Evolutionary conservation across 345 rosid genomes (phyloP), one percentile per base, ranked within the genome.

Genomic region (Eucalyptus cloeziana): DNA sequence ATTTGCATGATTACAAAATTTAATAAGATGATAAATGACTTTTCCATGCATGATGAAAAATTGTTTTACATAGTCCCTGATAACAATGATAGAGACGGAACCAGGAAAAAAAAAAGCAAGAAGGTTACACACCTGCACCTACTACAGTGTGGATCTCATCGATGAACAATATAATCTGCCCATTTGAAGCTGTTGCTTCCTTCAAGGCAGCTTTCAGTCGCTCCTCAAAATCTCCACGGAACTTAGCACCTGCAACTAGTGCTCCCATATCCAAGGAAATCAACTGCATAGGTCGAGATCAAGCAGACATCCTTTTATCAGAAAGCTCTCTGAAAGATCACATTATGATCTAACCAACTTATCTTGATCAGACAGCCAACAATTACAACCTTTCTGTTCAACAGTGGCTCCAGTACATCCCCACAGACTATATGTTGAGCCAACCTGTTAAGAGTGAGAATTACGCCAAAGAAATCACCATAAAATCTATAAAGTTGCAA

Each of bases 111-210:
- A 27, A 58, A 33, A 13, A 33, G 49, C 43, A 47, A 80, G 43
- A 54, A 44, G 44, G 76, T 30, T 45, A 62, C 80, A 49, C 40
- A 96, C 99, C 99, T 93, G 99, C 98, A 62, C 99, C 98, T 49
- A 97, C 96, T 89, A 98, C 98, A 43, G 97, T 96, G 90, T 97
- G 99, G 76, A 98, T 96, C 93, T 98, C 99, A 89, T 98, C 98
- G 90, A 98, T 97, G 91, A 97, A 98, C 88, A 98, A 92, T 86
- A 97, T 95, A 87, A 94, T 95, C 91, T 98, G 97, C 87, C 99
- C 99, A 91, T 96, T 98, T 80, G 99, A 96, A 81, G 97, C 94
- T 83, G 97, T 92, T 86, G 97, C 99, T 93, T 97, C 99, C 94
- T 98, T 97, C 89, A 97, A 90, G 87, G 95, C 98, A 88, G 99